phyloP scores from a whole-genome alignment of 1,284 basidiomycete genomes.

The Phenoliferia sp. region DNA sequence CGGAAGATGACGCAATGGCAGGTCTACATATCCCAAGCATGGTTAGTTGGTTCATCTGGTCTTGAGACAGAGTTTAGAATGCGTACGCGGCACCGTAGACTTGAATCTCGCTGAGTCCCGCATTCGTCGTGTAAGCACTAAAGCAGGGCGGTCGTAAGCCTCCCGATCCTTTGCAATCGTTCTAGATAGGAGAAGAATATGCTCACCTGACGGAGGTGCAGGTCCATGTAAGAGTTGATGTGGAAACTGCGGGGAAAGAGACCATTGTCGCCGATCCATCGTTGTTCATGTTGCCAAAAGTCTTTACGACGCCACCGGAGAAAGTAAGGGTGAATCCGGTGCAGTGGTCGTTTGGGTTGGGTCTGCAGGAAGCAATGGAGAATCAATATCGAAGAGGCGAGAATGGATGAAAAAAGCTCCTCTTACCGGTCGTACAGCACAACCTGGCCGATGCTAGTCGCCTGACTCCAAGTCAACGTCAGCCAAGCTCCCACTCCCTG shows the following conservation, averaged over 20 bases:
- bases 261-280: constrained; percentile 1
- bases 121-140: background rate
- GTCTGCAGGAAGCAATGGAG: too few species aligned
- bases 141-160: background rate
- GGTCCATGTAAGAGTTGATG: background rate
- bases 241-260: background rate
- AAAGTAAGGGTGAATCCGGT: constrained; percentile 13
- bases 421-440: constrained; percentile 25
- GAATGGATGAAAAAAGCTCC: too few species aligned
- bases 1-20: too few species aligned
- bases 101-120: background rate
- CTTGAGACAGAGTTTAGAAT: background rate
- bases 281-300: constrained; percentile 8
- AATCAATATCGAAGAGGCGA: too few species aligned
- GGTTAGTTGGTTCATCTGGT: background rate
- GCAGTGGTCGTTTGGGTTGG: constrained; percentile 24
- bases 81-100: background rate
- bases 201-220: background rate
- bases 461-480: constrained; percentile 16
- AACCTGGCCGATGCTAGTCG: constrained; percentile 17
- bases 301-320: constrained; percentile 3
- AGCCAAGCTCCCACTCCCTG: background rate
- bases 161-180: background rate
- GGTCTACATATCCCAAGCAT: too few species aligned
- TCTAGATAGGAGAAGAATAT: background rate